Conservation (phyloP, 2,329 filamentous ascomycete genomes). For the Exophiala xenobiotica region DNA sequence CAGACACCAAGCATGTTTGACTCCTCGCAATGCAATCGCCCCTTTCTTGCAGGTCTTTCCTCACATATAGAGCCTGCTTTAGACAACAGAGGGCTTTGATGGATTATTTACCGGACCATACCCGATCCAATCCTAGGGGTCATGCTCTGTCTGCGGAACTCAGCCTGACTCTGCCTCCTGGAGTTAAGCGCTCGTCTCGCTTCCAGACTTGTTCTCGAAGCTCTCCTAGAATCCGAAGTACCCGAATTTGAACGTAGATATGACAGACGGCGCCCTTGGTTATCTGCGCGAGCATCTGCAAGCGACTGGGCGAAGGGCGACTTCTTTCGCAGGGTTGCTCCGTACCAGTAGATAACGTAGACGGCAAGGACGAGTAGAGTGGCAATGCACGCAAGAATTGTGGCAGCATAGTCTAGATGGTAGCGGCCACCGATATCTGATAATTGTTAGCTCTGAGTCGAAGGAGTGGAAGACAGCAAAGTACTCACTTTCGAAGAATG, state of each 20-base stretch:
- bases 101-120: conserved; percentile 8
- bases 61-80: too few relatives aligned
- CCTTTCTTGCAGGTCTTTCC: too few relatives aligned
- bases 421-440: conserved; percentile 56
- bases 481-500: conserved; percentile 45
- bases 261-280: conserved; percentile 35
- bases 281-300: conserved; percentile 44
- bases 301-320: conserved; percentile 67
- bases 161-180: conserved; percentile 20
- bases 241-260: conserved; percentile 34
- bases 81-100: not conserved
- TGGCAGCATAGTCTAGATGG: conserved; percentile 60
- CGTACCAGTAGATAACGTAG: conserved; percentile 67
- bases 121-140: conserved; percentile 11
- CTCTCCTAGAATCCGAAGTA: conserved; percentile 15
- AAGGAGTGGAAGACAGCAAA: not conserved
- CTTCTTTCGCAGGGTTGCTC: conserved; percentile 57
- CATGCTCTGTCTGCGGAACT: conserved; percentile 20
- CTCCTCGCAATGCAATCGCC: too few relatives aligned
- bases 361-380: conserved; percentile 62
- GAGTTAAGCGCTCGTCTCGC: conserved; percentile 17
- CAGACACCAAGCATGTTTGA: too few relatives aligned
- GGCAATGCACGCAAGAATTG: conserved; percentile 64
- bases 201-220: conserved; percentile 17
- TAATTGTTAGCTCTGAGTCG: conserved; percentile 5